Evolutionary conservation across 768 basidiomycete genomes (phyloP).

Genomic region (Glaciozyma antarctica): DNA sequence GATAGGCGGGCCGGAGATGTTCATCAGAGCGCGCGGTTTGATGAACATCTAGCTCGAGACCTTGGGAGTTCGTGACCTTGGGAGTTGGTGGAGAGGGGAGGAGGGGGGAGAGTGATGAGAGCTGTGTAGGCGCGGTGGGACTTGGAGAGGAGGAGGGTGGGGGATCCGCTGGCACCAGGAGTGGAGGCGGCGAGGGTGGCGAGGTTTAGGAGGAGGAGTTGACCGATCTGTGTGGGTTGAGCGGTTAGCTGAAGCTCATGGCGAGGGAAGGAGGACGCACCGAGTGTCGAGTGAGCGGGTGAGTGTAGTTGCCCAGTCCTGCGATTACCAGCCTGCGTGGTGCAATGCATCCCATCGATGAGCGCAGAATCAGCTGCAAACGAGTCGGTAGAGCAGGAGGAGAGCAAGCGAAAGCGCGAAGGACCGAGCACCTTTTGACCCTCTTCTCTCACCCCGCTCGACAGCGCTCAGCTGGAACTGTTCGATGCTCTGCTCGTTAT

Average conservation of each 20-base stretch:
- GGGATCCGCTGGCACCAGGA: background rate
- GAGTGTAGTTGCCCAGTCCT: slow-evolving; percentile 28
- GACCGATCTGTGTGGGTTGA: slow-evolving; percentile 15
- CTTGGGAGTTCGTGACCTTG: background rate
- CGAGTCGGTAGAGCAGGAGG: too few species aligned
- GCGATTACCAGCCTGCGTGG: slow-evolving; percentile 16
- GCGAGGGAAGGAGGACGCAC: background rate
- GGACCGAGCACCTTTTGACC: too few species aligned
- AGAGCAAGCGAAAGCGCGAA: too few species aligned
- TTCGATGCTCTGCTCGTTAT: too few species aligned
- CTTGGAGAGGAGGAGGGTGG: slow-evolving; percentile 1
- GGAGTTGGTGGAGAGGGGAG: background rate
- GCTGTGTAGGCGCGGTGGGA: background rate
- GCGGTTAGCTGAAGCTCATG: background rate
- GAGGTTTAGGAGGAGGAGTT: slow-evolving; percentile 19
- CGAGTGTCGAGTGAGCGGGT: slow-evolving; percentile 24
- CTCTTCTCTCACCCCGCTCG: too few species aligned
- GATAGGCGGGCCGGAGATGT: slow-evolving; percentile 12
- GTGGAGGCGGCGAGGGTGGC: slow-evolving; percentile 5
- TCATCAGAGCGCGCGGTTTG: slow-evolving; percentile 21
- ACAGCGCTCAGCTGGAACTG: too few species aligned
- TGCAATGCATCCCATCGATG: background rate
- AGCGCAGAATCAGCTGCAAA: too few species aligned
- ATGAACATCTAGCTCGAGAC: slow-evolving; percentile 23
- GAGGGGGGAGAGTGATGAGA: background rate